Evolutionary conservation across 768 basidiomycete genomes (phyloP).

Genomic region (Vararia minispora): DNA sequence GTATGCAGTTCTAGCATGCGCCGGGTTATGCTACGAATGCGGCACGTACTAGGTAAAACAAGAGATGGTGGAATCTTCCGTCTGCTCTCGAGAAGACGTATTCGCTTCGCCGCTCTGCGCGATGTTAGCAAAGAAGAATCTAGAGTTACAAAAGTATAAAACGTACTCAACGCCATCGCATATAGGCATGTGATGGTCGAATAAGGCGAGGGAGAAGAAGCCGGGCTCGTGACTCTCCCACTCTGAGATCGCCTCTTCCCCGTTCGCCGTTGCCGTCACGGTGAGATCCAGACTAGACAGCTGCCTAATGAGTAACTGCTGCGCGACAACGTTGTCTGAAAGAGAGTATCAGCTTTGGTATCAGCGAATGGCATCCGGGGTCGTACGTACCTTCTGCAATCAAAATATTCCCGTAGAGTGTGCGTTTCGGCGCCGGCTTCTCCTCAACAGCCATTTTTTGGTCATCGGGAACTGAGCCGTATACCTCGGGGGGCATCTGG

Average conservation of each 20-base stretch:
- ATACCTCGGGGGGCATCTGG: conserved; percentile 36
- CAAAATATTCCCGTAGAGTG: conserved; percentile 54
- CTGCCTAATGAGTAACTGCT: conserved; percentile 56
- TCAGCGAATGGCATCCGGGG: not conserved
- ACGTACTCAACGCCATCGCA: conserved; percentile 71
- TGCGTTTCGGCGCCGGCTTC: conserved; percentile 35
- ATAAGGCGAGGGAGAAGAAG: conserved; percentile 57
- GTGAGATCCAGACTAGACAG: conserved; percentile 48
- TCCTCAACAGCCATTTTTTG: conserved; percentile 35
- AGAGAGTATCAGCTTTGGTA: not conserved
- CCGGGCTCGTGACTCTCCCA: conserved; percentile 62
- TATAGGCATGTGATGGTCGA: conserved; percentile 76
- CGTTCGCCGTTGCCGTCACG: conserved; percentile 54
- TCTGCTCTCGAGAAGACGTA: conserved; percentile 47
- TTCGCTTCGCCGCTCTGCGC: conserved; percentile 56
- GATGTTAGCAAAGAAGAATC: no score
- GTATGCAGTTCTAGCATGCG: no score
- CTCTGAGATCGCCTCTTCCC: conserved; percentile 59
- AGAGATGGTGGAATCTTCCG: conserved; percentile 34
- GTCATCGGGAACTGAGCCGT: conserved; percentile 25
- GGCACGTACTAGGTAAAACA: conserved; percentile 47
- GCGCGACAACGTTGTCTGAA: conserved; percentile 61
- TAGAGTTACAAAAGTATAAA: no score
- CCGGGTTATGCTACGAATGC: not conserved
- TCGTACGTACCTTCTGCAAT: conserved; percentile 51